Evolutionary conservation across 768 basidiomycete species (phyloP), one percentile per base, ranked within the genome.

Genomic region (Hypholoma fasciculare): DNA sequence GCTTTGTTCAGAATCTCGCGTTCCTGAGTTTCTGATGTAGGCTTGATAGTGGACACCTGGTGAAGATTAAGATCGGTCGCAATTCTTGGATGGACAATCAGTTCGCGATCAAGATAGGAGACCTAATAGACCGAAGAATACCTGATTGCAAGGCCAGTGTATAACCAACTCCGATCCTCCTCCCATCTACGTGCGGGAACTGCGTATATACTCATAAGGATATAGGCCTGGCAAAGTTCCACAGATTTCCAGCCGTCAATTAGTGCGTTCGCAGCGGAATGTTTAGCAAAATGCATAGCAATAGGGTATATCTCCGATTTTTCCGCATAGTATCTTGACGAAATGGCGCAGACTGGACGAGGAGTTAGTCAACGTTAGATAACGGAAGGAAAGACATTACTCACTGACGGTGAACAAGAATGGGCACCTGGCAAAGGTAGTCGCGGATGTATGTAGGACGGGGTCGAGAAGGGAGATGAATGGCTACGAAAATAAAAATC

Each of bases 1-100:
- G 85, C 86, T 57, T 89, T 85, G 69, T 97, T 96, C 65, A 94
- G 73, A 36, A 91, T 81, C 74, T 96, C 94, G 16, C 94, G 80
- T 61, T 90, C 90, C 61, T 90, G 85, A 38, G 79, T 84, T 71
- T 94, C 91, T 20, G 82, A 86, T 54, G 83, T 78, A n/a, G 86
- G 82, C 63, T 87, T 85, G 4, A 76, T 76, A 8, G 74, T 75
- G 8, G 85, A 76, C 8, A 83, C 84, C 49, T 88, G 84, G 63
- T 94, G 93, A 20, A 96, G 72, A 69, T 95, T 95, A 43, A 96
- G 77, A 68, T 96, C 94, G 1, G 93, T 94, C 4, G 93, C 94
- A 68, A 95, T 88, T 54, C 30, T 89, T 89, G 52, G 2, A 23
- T 16, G 48, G n/a, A 37, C 27, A 19, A 56, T 44, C 61, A 58